Base-by-base conservation (phyloP, 2,329 filamentous ascomycete species). In the Cryoendolithus antarcticus region DNA sequence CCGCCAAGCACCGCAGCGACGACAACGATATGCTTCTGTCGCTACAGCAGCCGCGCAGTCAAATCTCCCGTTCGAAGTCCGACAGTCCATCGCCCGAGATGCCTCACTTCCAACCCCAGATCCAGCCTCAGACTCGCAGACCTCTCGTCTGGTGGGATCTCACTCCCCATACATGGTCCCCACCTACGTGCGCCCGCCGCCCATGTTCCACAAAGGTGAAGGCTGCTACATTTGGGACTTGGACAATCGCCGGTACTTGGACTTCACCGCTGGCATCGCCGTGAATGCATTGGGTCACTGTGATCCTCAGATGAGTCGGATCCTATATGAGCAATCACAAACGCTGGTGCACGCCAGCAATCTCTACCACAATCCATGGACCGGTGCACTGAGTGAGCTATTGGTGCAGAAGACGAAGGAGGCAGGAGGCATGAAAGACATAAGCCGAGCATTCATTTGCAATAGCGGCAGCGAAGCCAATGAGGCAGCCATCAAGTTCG, bases 401-500 rank as follows among this genome's bases (percentile, higher is more conserved):
- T 72, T 98, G 15, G 75, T 98, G 28, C 74, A 89, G 52, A 80
- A 81, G 62, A 98, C 91, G 0, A 63, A 74, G 39, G 76, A 80
- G 52, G 79, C 82, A 0, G 86, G 86, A 31, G 82, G 72, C 48
- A 94, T 96, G 82, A 76, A 82, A 50, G 75, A 81, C 55, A 86
- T 82, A 11, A 69, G 74, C 12, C 75, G 83, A 41, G 86, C 85
- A 2, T 98, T 98, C 58, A 74, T 98, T 48, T 94, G 86, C 69
- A 98, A 98, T 66, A 95, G 88, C 3, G 91, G 91, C 43, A 85
- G 83, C 44, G 91, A 98, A 65, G 91, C 91, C 57, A 98, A 98
- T 62, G 91, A 98, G 66, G 91, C 89, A 1, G 91, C 89, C 29
- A 82, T 98, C 61, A 98, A 98, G 62, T 96, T 98, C 55, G 83